These are phyloP conservation scores for Fusarium proliferatum DNA, from an alignment of 2,329 filamentous ascomycete genomes.

Conservation along the genomic window DNA sequence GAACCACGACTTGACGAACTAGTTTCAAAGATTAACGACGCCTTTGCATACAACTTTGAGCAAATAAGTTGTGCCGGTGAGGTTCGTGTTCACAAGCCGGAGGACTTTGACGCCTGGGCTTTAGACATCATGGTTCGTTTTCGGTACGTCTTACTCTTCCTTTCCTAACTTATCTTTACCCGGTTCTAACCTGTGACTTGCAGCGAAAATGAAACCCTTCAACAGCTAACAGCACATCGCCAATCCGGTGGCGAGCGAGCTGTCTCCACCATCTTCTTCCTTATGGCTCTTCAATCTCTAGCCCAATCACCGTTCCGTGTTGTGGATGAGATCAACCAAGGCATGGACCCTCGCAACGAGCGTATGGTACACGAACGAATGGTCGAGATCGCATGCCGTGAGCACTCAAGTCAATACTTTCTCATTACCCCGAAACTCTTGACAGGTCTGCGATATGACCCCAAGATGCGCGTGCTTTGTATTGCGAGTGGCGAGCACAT, in stretches of 20 bases:
- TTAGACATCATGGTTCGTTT: constrained; percentile 97
- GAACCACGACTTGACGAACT: constrained; percentile 85
- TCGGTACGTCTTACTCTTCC: constrained; percentile 66
- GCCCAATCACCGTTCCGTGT: constrained; percentile 96
- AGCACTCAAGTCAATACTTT: constrained; percentile 88
- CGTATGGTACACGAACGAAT: constrained; percentile 98
- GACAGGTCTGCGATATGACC: constrained; percentile 84
- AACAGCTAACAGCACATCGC: constrained; percentile 87
- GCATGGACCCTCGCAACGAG: constrained; percentile 98
- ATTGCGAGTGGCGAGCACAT: constrained; percentile 89
- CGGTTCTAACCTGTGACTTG: constrained; percentile 13
- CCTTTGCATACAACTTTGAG: constrained; percentile 92
- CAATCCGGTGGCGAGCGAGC: constrained; percentile 97
- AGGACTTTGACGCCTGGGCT: constrained; percentile 94
- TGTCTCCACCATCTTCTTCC: constrained; percentile 97
- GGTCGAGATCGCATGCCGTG: constrained; percentile 94
- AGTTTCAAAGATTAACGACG: constrained; percentile 83
- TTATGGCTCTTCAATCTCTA: constrained; percentile 96
- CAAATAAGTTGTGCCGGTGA: constrained; percentile 95
- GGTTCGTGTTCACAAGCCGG: constrained; percentile 87
- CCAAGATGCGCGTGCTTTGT: constrained; percentile 91
- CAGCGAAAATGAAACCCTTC: constrained; percentile 83
- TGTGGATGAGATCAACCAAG: constrained; percentile 99
- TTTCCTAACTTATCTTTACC: neutral
- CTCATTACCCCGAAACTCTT: constrained; percentile 97